Conservation (phyloP, 2,329 filamentous ascomycete species). For the Epichloe elymi region DNA sequence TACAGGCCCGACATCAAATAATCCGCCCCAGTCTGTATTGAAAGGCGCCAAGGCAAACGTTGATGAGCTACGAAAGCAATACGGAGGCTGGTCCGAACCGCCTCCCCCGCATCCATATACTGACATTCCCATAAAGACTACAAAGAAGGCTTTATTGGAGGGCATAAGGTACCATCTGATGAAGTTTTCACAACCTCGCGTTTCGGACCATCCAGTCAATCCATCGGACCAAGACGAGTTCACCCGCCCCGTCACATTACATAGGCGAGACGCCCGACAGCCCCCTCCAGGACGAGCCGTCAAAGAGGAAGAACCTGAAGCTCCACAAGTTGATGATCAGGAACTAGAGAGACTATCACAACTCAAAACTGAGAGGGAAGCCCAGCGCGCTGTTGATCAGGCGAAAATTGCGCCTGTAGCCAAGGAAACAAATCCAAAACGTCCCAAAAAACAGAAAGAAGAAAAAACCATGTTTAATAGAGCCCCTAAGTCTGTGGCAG, state of each 20-base stretch:
- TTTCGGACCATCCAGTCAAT: constrained; percentile 50
- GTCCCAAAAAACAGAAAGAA: constrained; percentile 52
- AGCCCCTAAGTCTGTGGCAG: constrained; percentile 67
- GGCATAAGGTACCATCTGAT: constrained; percentile 80
- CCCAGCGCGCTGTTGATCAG: constrained; percentile 72
- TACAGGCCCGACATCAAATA: constrained; percentile 9
- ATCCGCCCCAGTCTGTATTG: constrained; percentile 10
- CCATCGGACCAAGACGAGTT: constrained; percentile 63
- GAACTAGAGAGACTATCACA: constrained; percentile 56
- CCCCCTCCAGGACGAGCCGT: constrained; percentile 49
- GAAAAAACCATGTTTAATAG: constrained; percentile 83
- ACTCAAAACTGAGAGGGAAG: constrained; percentile 64
- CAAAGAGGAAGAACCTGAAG: constrained; percentile 41
- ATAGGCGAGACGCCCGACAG: constrained; percentile 73
- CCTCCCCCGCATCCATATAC: constrained; percentile 35
- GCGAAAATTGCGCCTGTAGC: constrained; percentile 84
- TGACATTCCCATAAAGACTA: constrained; percentile 61
- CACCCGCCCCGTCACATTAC: constrained; percentile 73
- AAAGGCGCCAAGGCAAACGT: constrained; percentile 22
- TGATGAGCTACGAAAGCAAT: constrained; percentile 29
- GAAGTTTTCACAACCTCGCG: constrained; percentile 53
- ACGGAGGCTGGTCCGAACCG: constrained; percentile 46
- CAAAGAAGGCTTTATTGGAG: constrained; percentile 66
- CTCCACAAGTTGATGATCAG: constrained; percentile 37
- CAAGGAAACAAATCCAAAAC: constrained; percentile 40